Conservation (phyloP, 495 filamentous ascomycete genomes). For the Lentithecium fluviatile region DNA sequence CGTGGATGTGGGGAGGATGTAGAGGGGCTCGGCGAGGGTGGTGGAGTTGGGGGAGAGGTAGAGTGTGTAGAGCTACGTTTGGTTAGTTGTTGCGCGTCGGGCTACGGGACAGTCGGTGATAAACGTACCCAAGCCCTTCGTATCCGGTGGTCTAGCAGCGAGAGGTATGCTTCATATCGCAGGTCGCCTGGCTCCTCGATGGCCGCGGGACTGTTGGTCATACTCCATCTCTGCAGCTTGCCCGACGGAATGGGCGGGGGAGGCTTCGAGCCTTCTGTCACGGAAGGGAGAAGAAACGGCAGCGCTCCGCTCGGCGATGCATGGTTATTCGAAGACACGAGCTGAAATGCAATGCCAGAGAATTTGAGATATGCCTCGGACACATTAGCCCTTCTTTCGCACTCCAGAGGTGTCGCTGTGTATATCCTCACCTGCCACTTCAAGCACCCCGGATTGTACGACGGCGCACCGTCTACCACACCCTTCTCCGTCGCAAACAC, state of each 20-base stretch:
- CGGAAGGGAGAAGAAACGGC: conserved; percentile 75
- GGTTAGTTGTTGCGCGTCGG: conserved; percentile 5
- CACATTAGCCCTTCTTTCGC: not conserved
- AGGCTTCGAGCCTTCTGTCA: conserved; percentile 27
- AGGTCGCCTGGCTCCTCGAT: conserved; percentile 55
- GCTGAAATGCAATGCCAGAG: conserved; percentile 62
- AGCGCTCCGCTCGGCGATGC: conserved; percentile 84
- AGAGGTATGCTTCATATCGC: conserved; percentile 74
- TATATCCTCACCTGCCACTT: conserved; percentile 85
- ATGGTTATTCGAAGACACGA: conserved; percentile 83
- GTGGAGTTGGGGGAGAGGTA: conserved; percentile 69
- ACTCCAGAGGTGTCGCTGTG: not conserved
- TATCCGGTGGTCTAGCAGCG: conserved; percentile 76
- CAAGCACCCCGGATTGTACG: conserved; percentile 89
- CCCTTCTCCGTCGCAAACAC: conserved; percentile 70
- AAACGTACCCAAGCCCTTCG: conserved; percentile 77
- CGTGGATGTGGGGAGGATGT: conserved; percentile 63
- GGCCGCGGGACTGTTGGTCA: conserved; percentile 51
- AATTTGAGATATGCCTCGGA: conserved; percentile 80
- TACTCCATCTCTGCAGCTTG: conserved; percentile 67
- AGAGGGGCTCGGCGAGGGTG: conserved; percentile 63
- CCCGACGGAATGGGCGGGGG: conserved; percentile 58
- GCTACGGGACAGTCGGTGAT: not conserved
- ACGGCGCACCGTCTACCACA: conserved; percentile 63
- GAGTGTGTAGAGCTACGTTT: conserved; percentile 66